Base-by-base conservation (phyloP, 2,329 filamentous ascomycete species). In the Cryphonectria carpinicola region DNA sequence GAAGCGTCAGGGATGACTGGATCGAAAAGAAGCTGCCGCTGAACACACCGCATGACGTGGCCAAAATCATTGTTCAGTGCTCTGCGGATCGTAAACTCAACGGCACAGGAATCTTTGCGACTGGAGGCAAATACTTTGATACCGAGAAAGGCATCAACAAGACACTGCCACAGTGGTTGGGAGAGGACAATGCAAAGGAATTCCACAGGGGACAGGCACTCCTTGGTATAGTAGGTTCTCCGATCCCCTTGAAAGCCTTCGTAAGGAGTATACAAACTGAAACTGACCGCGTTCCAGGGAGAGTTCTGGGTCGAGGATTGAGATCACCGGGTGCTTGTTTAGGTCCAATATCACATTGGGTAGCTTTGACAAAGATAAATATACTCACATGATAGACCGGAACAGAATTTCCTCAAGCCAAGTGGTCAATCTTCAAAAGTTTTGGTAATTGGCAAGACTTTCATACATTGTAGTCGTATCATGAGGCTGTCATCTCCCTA, bases 21-120 rank as follows among this genome's bases (percentile, higher is more conserved):
- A 74, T 75, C 32, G 76, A 78, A 28, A 76, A 77, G 28, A 80
- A 80, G 0, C 75, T 85, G 63, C 81, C 82, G 1, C 75, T 81
- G 49, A 85, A 85, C 71, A 80, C 79, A 0, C 78, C 81, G 0
- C 78, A 78, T n/a, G 78, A 81, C 32, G 84, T 85, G 17, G 83
- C 82, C 0, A 76, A 77, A n/a, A 76, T 79, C 6, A 81, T 85
- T 66, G 76, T 82, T 13, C 75, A 80, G 67, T 79, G 81, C 25
- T 79, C 81, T 3, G 74, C 79, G 2, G 78, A 84, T 75, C 68
- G 72, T 7, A 74, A 70, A 5, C 70, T 76, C 22, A 79, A 78
- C 60, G 77, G 76, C 11, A 76, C 70, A 25, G 75, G 76, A 0
- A 73, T 79, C 4, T 76, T 75, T 35, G 74, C 78, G 14, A 66